phyloP scores from a whole-genome alignment of 2,329 filamentous ascomycete genomes.

The Clonostachys sp. region DNA sequence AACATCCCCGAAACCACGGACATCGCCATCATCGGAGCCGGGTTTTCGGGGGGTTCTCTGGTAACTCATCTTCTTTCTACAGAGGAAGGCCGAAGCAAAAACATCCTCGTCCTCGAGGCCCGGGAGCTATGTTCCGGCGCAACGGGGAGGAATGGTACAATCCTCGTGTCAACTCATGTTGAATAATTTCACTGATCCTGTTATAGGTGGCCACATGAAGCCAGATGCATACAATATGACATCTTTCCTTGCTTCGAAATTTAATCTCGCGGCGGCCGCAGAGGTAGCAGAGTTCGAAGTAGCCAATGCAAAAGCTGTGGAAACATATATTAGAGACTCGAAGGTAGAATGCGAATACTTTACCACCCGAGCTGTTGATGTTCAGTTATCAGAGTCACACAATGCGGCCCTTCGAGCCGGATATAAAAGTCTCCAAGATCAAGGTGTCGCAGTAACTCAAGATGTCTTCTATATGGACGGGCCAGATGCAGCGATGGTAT shows the following conservation, averaged over 20 bases:
- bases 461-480: conserved; percentile 18
- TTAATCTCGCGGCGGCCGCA: conserved; percentile 9
- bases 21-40: conserved; percentile 8
- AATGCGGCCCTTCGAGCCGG: conserved; percentile 13
- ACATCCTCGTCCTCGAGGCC: conserved; percentile 24
- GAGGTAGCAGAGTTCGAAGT: conserved; percentile 14
- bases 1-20: conserved; percentile 3
- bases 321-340: conserved; percentile 5
- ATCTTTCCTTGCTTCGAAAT: conserved; percentile 5
- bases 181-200: neutral
- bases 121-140: conserved; percentile 27
- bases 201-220: conserved; percentile 13
- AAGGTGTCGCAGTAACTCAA: conserved; percentile 9
- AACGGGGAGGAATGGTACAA: conserved; percentile 23
- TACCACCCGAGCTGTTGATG: conserved; percentile 30
- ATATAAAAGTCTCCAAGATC: conserved; percentile 20
- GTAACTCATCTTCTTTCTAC: conserved; percentile 7
- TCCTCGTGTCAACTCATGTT: conserved; percentile 1
- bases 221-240: conserved; percentile 10
- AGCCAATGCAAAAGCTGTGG: conserved; percentile 15
- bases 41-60: conserved; percentile 8
- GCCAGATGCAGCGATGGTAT: conserved; percentile 15
- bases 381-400: conserved; percentile 18
- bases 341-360: conserved; percentile 39
- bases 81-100: neutral